Base-by-base conservation (phyloP, 768 basidiomycete genomes). In the Calocybe cyanea region DNA sequence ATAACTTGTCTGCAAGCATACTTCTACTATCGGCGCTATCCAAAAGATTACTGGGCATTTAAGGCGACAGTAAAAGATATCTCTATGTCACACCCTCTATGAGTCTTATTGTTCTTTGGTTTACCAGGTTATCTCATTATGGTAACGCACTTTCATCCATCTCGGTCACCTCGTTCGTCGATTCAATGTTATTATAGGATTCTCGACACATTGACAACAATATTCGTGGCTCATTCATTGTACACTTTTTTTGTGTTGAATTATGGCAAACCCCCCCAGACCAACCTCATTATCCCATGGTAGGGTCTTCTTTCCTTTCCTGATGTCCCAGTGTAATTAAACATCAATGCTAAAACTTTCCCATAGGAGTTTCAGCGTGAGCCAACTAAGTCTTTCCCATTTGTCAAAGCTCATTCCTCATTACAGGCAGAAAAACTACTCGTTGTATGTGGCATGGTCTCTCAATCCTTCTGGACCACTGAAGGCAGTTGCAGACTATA, bases 1-100 rank as follows among this genome's bases (percentile, higher is more conserved):
- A 48, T 48, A 41, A 48, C 46, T 18, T 48, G 46, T 18, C 21
- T 48, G 40, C 46, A 48, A 23, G 30, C 40, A 4, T 48, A 48
- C 19, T 33, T 48, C 7, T 48, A 48, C 31, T 48, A 30, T 38
- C 46, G 46, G 9, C 35, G 36, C 18, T 48, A 48, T 38, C 40
- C 40, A 10, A 40, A 48, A 38, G 46, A 48, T 35, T 24, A 31
- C 17, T 2, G 9, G n/a, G 24, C 41, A 2, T 40, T 48, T n/a
- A 41, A 42, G 37, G 24, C 17, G 17, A 48, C 46, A 25, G 46
- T 48, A 11, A 48, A 33, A 21, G 17, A 45, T 21, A 17, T 23
- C 15, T 18, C 14, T 18, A n/a, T n/a, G n/a, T n/a, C n/a, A n/a
- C n/a, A n/a, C n/a, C n/a, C n/a, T n/a, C n/a, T n/a, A n/a, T n/a